Evolutionary conservation across 1,284 basidiomycete species (phyloP).

Genomic region (Fereydounia khargensis): DNA sequence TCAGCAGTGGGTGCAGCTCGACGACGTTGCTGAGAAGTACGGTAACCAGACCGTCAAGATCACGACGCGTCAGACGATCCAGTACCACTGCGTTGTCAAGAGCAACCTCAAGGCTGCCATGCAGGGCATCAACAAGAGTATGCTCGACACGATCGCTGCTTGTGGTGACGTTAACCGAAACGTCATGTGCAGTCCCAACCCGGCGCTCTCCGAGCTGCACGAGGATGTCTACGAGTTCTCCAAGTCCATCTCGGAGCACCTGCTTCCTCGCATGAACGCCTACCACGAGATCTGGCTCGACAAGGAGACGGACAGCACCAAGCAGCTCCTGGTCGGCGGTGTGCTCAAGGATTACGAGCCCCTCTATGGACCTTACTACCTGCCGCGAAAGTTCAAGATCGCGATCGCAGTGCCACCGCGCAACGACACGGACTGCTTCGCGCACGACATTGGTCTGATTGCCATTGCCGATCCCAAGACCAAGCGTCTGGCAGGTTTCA

Average conservation of each 20-base stretch:
- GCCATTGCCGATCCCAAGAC: conserved; percentile 71
- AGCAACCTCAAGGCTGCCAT: conserved; percentile 91
- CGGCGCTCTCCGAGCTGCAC: conserved; percentile 80
- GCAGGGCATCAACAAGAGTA: conserved; percentile 86
- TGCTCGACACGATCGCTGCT: conserved; percentile 94
- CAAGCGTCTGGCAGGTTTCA: conserved; percentile 59
- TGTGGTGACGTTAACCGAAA: conserved; percentile 97
- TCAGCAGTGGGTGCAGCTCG: conserved; percentile 91
- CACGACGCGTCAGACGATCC: conserved; percentile 97
- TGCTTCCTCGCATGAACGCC: conserved; percentile 85
- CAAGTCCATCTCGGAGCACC: conserved; percentile 78
- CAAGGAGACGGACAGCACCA: conserved; percentile 56
- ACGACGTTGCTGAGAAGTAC: conserved; percentile 91
- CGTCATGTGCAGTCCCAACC: conserved; percentile 89
- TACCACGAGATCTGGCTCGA: conserved; percentile 99
- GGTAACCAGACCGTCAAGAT: conserved; percentile 94
- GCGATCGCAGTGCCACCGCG: conserved; percentile 93
- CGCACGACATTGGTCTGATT: conserved; percentile 93
- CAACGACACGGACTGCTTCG: conserved; percentile 94
- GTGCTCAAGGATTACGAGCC: conserved; percentile 92
- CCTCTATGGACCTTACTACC: conserved; percentile 92
- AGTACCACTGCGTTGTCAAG: conserved; percentile 99
- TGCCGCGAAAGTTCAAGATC: conserved; percentile 96
- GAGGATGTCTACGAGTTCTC: conserved; percentile 79
- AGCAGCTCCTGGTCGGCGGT: conserved; percentile 82